Evolutionary conservation across 2,329 filamentous ascomycete genomes (phyloP), one percentile per base, ranked within the genome.

Genomic region (Hypoxylon sp.): DNA sequence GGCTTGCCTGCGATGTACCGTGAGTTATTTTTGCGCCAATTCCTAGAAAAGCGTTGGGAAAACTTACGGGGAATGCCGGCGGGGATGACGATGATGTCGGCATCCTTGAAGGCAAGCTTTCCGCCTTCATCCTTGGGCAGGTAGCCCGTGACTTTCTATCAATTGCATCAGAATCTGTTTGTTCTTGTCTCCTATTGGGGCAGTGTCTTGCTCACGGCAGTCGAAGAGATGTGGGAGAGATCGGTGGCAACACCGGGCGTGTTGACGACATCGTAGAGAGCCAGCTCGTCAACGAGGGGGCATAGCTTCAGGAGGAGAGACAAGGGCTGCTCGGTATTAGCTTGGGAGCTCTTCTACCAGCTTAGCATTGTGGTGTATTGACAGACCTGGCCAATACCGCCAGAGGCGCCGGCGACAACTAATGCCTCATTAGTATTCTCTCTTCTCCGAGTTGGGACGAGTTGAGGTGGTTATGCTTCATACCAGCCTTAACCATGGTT

Each of bases 201-300:
- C 21, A 27, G 35, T 37, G 31, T 40, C 43, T 62, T 45, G 48
- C 81, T 76, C 76, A 88, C 90, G 65, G 95, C 94, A 69, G 86
- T 84, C 62, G 92, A 91, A 59, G 94, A 97, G 79, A 99, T 98
- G 84, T 99, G 95, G 60, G 93, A 97, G 60, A 99, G 88, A 77
- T 99, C 95, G 72, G 94, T 88, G 66, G 93, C 91, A 74, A 99
- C 95, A 79, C 95, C 95, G 70, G 92, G 93, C 47, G 92, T 96
- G 86, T 98, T 97, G 79, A 98, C 94, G 68, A 99, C 93, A 96
- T 99, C 95, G 84, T 97, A 99, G 71, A 99, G 90, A 61, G 92
- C 84, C 71, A 99, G 91, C 82, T 98, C 91, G 72, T 94, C 89
- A 72, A 99, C 84, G 73, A 92, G 87, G 66, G 92, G 90, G 74